These are phyloP conservation scores for Silene latifolia DNA, from an alignment of 148 eudicot genomes.

Conservation along the genomic window DNA sequence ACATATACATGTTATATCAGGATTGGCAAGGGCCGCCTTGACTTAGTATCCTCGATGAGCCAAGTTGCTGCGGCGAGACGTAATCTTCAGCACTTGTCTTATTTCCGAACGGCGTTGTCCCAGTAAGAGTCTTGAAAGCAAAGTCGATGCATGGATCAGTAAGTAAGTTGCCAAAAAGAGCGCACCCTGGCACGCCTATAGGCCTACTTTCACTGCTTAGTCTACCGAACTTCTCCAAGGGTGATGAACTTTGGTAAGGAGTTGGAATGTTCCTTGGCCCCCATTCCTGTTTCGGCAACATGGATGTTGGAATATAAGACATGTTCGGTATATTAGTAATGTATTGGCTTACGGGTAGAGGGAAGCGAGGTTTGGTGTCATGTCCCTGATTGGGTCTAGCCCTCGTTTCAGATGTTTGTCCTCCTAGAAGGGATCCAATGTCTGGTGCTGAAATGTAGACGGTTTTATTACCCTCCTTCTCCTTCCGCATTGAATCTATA, in stretches of 20 bases:
- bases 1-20: background rate
- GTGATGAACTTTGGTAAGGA: constrained; percentile 6
- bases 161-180: constrained; percentile 40
- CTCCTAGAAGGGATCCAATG: constrained; percentile 33
- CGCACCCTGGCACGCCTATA: constrained; percentile 25
- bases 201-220: constrained; percentile 9
- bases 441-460: constrained; percentile 35
- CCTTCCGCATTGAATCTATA: constrained; percentile 36
- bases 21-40: constrained; percentile 10
- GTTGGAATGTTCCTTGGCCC: background rate
- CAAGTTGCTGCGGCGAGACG: constrained; percentile 18
- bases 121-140: constrained; percentile 82
- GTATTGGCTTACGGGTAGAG: constrained; percentile 14
- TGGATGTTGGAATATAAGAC: constrained; percentile 9
- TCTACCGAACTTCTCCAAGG: background rate
- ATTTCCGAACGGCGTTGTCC: constrained; percentile 28
- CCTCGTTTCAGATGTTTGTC: constrained; percentile 16
- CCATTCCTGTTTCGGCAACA: constrained; percentile 3
- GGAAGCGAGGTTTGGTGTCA: constrained; percentile 16
- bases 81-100: constrained; percentile 7
- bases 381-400: background rate
- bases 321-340: background rate
- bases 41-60: constrained; percentile 5
- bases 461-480: constrained; percentile 20
- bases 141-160: constrained; percentile 87